Percentiles rank a stretch among this genome's conserved stretches.
Evolutionary conservation across 305 asterid genomes (phyloP).

Genomic region (Fraxinus latifolia): DNA sequence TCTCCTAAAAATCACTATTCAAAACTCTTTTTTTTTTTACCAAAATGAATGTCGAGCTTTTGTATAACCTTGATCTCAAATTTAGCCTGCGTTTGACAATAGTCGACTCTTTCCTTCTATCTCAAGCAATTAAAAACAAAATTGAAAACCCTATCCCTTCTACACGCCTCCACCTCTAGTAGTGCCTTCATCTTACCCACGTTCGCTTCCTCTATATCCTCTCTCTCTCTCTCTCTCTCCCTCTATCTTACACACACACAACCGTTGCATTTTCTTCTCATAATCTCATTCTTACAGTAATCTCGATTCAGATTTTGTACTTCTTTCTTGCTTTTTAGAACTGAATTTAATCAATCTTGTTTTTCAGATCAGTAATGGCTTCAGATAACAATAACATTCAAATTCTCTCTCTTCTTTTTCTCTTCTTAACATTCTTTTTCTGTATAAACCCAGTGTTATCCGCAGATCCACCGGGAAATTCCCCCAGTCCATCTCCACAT

Average conservation of each 20-base stretch:
- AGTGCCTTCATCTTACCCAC: background rate
- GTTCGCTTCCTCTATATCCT: background rate
- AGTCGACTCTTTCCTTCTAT: background rate
- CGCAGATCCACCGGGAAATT: slow-evolving; percentile 16
- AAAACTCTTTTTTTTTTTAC: too few relatives aligned
- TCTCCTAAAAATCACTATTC: too few relatives aligned
- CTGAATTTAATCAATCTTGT: background rate
- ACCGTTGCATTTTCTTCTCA: background rate
- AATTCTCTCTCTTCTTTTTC: slow-evolving; percentile 12
- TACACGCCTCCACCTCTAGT: background rate
- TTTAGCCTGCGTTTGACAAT: background rate
- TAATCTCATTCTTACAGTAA: background rate
- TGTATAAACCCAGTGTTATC: slow-evolving; percentile 26
- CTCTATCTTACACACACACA: background rate
- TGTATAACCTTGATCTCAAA: too few relatives aligned
- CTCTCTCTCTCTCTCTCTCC: background rate
- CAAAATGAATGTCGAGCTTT: background rate
- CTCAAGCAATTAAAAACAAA: slow-evolving; percentile 1
- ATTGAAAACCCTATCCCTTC: background rate
- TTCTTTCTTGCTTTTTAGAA: background rate
- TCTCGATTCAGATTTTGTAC: background rate
- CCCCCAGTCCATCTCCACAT: slow-evolving; percentile 42
- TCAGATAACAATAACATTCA: background rate
- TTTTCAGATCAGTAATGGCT: slow-evolving; percentile 29
- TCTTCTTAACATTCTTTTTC: slow-evolving; percentile 25